These are phyloP conservation scores for Polygonum aviculare DNA, from an alignment of 148 eudicot species.

Conservation along the genomic window DNA sequence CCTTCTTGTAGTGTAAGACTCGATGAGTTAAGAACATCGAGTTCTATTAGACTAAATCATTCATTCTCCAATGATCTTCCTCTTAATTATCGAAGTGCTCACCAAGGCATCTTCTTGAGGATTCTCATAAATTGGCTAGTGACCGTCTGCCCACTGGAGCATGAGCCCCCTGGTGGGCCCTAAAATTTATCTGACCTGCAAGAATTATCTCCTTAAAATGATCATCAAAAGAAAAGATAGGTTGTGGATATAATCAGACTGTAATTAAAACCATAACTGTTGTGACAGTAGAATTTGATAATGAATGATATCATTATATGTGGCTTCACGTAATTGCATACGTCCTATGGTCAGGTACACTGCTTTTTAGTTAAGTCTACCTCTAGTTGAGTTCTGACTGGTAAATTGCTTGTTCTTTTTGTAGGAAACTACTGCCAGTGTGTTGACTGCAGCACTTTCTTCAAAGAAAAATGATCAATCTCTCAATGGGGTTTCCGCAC, in stretches of 20 bases:
- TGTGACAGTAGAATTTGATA: background rate
- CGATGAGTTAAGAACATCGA: background rate
- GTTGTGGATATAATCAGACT: background rate
- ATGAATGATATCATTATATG: background rate
- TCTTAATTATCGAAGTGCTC: background rate
- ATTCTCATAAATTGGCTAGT: background rate
- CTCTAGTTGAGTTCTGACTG: background rate
- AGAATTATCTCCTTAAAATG: background rate
- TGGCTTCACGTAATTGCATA: background rate
- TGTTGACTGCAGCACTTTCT: constrained; percentile 50
- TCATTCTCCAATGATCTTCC: background rate
- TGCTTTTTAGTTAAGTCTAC: background rate
- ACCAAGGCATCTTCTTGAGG: background rate
- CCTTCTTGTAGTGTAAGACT: background rate
- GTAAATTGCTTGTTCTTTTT: constrained; percentile 2
- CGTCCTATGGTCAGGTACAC: background rate
- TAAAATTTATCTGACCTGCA: background rate
- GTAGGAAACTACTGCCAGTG: constrained; percentile 50
- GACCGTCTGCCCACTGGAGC: background rate
- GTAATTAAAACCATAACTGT: background rate
- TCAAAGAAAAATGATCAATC: constrained; percentile 25
- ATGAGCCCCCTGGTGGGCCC: background rate
- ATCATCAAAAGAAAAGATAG: background rate
- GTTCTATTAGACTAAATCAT: background rate
- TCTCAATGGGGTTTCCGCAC: constrained; percentile 16